Evolutionary conservation across 1,139 yeast genomes (phyloP), one percentile per base, ranked within the genome.

Genomic region (Meyerozyma carpophila): DNA sequence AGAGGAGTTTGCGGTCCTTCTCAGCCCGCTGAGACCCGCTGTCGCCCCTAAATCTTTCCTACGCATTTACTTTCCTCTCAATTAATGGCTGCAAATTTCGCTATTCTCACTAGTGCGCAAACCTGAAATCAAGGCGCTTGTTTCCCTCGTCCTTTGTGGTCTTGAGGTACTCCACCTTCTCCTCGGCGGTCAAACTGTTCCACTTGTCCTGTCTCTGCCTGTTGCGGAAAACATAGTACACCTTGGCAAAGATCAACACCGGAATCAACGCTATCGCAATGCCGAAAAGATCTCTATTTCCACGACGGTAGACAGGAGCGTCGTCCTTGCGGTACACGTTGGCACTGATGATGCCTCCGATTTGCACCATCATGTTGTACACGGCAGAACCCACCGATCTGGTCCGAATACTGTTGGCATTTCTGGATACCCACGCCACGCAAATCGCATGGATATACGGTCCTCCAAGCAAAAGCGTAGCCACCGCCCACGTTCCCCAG

Each of bases 341-440:
- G 32, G 16, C 13, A 13, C 11, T 32, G 11, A 16, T 16, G 20
- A 37, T 37, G 11, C 34, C 8, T 11, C 32, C 40, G 20, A 38
- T 1, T 4, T 38, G 89, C 1, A 77, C 81, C 50, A 69, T 69
- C 66, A 82, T 81, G 54, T 82, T 84, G 57, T 80, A 81, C 32
- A 82, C 47, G 0, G 90, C 82, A 3, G 84, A 74, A 21, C 81
- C 70, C 9, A 82, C 75, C 0, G 88, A 75, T 52, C 90, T 66
- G 6, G 78, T 67, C 39, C 81, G 63, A 21, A 83, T 81, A 26
- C 82, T 70, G 50, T 79, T 79, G 10, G 87, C 71, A 51, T 82
- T 82, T 42, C 77, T 62, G 1, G 86, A 79, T 42, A 77, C 73
- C 82, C 86, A 79, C 5, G 81, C 65, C 39, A 81, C 82, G 51